Conservation (phyloP, 1,139 yeast species). For the Kodamaea sp. region DNA sequence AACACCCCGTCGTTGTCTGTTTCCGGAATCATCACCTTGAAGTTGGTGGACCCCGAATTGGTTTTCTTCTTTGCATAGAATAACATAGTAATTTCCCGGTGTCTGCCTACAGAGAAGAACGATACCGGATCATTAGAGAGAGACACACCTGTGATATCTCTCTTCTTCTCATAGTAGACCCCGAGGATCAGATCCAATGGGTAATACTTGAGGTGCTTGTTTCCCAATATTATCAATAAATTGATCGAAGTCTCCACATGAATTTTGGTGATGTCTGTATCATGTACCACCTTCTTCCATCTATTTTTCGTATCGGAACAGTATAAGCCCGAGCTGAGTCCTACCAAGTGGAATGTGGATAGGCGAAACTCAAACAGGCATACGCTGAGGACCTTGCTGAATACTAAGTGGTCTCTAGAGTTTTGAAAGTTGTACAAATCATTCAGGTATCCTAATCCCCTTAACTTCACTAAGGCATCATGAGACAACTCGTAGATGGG, state of each 20-base stretch:
- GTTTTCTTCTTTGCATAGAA: slow-evolving; percentile 54
- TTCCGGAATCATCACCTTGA: slow-evolving; percentile 54
- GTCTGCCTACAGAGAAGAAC: slow-evolving; percentile 62
- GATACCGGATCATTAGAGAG: slow-evolving; percentile 42
- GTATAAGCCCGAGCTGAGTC: slow-evolving; percentile 42
- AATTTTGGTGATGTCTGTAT: slow-evolving; percentile 59
- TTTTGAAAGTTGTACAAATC: slow-evolving; percentile 28
- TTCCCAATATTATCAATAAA: slow-evolving; percentile 59
- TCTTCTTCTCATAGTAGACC: slow-evolving; percentile 37
- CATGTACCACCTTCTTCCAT: slow-evolving; percentile 65
- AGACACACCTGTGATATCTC: slow-evolving; percentile 31
- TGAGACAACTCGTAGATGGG: slow-evolving; percentile 54
- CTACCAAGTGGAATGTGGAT: slow-evolving; percentile 31
- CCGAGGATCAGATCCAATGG: slow-evolving; percentile 50
- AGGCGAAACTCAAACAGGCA: slow-evolving; percentile 29
- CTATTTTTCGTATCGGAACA: slow-evolving; percentile 50
- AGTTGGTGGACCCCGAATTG: slow-evolving; percentile 47
- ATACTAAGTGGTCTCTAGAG: slow-evolving; percentile 27
- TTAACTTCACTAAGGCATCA: slow-evolving; percentile 25
- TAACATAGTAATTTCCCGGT: slow-evolving; percentile 59
- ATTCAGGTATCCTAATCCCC: slow-evolving; percentile 24
- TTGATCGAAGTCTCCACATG: slow-evolving; percentile 60
- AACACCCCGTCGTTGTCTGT: slow-evolving; percentile 51
- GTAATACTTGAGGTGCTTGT: slow-evolving; percentile 60
- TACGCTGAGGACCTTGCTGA: slow-evolving; percentile 29